Conservation (phyloP, 352 stramenopile genomes). For the Phytophthora nicotianae region DNA sequence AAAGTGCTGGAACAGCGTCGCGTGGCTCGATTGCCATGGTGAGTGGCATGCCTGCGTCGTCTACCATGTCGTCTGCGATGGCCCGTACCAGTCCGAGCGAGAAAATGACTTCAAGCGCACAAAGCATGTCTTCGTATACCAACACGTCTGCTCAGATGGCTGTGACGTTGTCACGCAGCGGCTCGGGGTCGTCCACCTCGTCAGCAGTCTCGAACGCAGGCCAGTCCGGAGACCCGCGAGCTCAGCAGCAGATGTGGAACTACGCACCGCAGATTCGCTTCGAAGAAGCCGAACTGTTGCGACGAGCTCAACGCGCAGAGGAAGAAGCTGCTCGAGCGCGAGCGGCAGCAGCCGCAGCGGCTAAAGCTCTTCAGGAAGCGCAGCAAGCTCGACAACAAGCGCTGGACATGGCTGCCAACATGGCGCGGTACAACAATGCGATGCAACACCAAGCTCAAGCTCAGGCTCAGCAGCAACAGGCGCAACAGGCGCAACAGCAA, state of each 20-base stretch:
- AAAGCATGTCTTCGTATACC: constrained; percentile 29
- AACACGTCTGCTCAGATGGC: constrained; percentile 37
- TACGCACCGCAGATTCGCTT: constrained; percentile 73
- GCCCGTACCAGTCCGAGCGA: constrained; percentile 29
- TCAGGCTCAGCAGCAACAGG: constrained; percentile 41
- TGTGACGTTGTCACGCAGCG: constrained; percentile 37
- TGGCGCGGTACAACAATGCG: constrained; percentile 70
- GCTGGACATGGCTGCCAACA: constrained; percentile 81
- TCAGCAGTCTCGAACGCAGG: constrained; percentile 37
- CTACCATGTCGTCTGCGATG: constrained; percentile 32
- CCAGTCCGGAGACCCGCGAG: constrained; percentile 26
- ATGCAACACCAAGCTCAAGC: constrained; percentile 71
- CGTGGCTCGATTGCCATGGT: constrained; percentile 36
- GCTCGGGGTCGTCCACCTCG: constrained; percentile 36
- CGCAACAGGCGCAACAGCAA: constrained; percentile 46
- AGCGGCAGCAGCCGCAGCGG: constrained; percentile 68
- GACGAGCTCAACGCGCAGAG: constrained; percentile 71
- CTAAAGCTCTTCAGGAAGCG: constrained; percentile 75
- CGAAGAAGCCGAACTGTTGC: constrained; percentile 78
- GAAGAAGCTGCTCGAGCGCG: constrained; percentile 81
- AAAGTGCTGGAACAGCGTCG: constrained; percentile 15
- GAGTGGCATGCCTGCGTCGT: constrained; percentile 38
- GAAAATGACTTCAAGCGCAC: constrained; percentile 23
- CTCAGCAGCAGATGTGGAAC: constrained; percentile 72
- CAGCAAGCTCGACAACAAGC: constrained; percentile 81